phyloP scores from a whole-genome alignment of 2,329 filamentous ascomycete genomes.

The Thielaviopsis punctulata region DNA sequence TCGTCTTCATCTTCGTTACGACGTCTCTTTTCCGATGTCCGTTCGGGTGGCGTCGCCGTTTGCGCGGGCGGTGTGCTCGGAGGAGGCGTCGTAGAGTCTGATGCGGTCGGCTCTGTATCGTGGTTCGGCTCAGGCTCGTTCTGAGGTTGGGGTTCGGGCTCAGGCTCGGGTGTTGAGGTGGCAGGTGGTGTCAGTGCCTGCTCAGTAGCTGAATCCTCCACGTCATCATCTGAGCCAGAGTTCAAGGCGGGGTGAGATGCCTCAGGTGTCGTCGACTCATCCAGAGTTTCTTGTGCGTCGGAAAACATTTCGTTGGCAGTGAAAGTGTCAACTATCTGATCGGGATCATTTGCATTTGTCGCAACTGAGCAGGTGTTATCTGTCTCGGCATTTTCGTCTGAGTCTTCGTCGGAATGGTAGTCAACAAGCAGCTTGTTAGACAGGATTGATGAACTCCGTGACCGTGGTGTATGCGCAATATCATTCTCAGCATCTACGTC shows the following conservation, averaged over 20 bases:
- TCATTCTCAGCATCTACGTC: slow-evolving; percentile 19
- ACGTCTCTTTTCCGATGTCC: slow-evolving; percentile 73
- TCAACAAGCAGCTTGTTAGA: slow-evolving; percentile 64
- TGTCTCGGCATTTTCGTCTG: slow-evolving; percentile 36
- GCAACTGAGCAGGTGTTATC: slow-evolving; percentile 21
- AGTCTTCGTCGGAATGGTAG: slow-evolving; percentile 85
- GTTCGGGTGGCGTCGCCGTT: slow-evolving; percentile 47
- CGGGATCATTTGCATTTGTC: slow-evolving; percentile 6
- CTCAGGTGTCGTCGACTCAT: slow-evolving; percentile 12
- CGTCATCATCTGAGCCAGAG: background rate
- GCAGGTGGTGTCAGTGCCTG: background rate
- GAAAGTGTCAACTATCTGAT: background rate
- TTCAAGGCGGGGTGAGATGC: background rate
- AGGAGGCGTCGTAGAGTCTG: slow-evolving; percentile 16
- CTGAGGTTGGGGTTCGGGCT: too few species aligned
- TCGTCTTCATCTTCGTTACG: slow-evolving; percentile 84
- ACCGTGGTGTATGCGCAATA: slow-evolving; percentile 1
- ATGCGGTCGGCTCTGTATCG: background rate
- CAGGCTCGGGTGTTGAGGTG: background rate
- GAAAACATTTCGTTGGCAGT: background rate
- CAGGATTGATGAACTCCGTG: slow-evolving; percentile 26
- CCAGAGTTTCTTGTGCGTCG: background rate
- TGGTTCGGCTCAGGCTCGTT: too few species aligned
- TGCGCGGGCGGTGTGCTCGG: slow-evolving; percentile 21
- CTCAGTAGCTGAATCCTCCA: background rate